Base-by-base conservation (phyloP, 2,329 filamentous ascomycete species). In the Teratosphaeria epicoccoides region DNA sequence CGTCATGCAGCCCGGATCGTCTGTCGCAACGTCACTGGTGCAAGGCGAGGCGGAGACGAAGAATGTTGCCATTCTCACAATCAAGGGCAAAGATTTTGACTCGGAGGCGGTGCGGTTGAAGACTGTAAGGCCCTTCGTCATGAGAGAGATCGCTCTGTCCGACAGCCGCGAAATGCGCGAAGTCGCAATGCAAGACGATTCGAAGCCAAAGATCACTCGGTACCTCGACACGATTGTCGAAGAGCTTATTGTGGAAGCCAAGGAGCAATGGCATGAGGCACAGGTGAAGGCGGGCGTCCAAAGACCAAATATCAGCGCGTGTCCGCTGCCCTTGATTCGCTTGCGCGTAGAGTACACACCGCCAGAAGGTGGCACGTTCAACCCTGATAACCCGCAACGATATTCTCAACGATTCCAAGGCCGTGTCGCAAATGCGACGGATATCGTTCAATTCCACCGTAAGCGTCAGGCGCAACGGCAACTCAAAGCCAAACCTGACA, bases 1-100 rank as follows among this genome's bases (percentile, higher is more conserved):
- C 60, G 91, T 98, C 57, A 96, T 98, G 81, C 93, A 98, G 63
- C 93, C 93, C 0, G 93, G 93, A 0, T 98, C 93, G 0, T 97
- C 93, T 0, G 85, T 98, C 0, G 93, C 91, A 0, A 98, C 93
- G 1, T 97, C 93, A 0, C 74, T 98, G 0, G 83, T 93, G 7
- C 85, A 87, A 0, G 90, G 90, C 24, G 93, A 98, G 70, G 87
- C 93, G 0, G 88, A 89, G 1, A 76, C 88, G 6, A 98, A 98
- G 66, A 87, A 97, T 52, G 87, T 97, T 6, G 84, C 89, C 1
- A 85, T 98, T 20, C 67, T 97, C 47, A 93, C 78, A 59, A 74
- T 98, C 49, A 93, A 83, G 0, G 91, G 90, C 7, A 87, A 90
- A 10, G 52, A 55, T 4, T 95, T 95, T 68, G 80, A 81, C 45